Percentiles rank a stretch among this genome's conserved stretches.
Evolutionary conservation across 306 rosid genomes (phyloP).

Genomic region (Argentina anserina): DNA sequence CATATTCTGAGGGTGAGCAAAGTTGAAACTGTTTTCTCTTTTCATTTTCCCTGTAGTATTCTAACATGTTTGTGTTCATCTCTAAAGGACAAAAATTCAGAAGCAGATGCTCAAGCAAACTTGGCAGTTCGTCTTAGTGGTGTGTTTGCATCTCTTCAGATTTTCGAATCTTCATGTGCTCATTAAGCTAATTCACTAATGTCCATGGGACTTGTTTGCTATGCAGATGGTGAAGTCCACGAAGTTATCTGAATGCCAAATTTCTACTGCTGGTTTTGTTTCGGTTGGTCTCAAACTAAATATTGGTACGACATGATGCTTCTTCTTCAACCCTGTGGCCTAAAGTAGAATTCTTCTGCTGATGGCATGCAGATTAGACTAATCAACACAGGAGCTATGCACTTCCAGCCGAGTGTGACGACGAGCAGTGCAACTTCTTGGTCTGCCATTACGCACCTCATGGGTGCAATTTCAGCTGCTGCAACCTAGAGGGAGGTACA

Average conservation of each 20-base stretch:
- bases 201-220: conserved; percentile 22
- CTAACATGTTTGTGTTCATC: conserved; percentile 26
- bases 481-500: not conserved
- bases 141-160: conserved; percentile 19
- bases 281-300: not conserved
- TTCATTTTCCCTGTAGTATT: conserved; percentile 9
- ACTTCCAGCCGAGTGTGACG: not conserved
- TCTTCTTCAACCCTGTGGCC: not conserved
- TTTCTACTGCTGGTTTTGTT: conserved; percentile 24
- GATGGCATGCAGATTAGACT: not conserved
- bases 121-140: conserved; percentile 71
- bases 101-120: conserved; percentile 92
- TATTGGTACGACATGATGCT: not conserved
- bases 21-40: conserved; percentile 12
- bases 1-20: conserved; percentile 85
- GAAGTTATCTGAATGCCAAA: conserved; percentile 30
- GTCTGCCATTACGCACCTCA: not conserved
- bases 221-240: conserved; percentile 67
- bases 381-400: not conserved
- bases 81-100: conserved; percentile 63
- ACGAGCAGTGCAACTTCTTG: not conserved
- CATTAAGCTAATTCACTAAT: conserved; percentile 3
- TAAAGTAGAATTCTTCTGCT: not conserved
- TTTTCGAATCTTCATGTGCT: not conserved
- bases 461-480: not conserved